A percentile compares a stretch with the other conserved stretches of the same genome.
phyloP scores from a whole-genome alignment of 2,329 filamentous ascomycete species.

The Fusarium sp. region DNA sequence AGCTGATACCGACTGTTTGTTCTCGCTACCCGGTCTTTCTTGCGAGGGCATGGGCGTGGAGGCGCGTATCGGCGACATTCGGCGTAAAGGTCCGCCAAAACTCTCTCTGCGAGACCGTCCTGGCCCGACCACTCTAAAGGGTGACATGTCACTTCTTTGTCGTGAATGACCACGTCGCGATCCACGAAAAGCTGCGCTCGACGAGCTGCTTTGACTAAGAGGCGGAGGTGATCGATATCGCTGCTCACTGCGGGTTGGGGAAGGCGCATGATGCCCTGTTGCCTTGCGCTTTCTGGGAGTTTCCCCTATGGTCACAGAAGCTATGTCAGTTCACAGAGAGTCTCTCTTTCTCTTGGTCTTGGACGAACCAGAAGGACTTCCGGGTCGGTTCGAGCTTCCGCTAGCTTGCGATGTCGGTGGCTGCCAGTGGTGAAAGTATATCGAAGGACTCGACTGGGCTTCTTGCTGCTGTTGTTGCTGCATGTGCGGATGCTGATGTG shows the following conservation, averaged over 20 bases:
- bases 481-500: constrained; percentile 62
- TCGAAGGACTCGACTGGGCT: constrained; percentile 70
- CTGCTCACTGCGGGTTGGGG: constrained; percentile 45
- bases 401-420: constrained; percentile 76
- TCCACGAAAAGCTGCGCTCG: constrained; percentile 39
- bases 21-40: constrained; percentile 43
- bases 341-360: constrained; percentile 62
- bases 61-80: constrained; percentile 40
- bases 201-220: constrained; percentile 44
- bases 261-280: constrained; percentile 53
- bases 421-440: constrained; percentile 95
- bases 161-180: constrained; percentile 48
- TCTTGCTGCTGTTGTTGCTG: constrained; percentile 68
- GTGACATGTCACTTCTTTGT: constrained; percentile 52
- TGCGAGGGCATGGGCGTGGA: constrained; percentile 36
- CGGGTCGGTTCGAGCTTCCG: constrained; percentile 71
- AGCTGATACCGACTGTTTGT: constrained; percentile 50
- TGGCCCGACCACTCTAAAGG: constrained; percentile 45
- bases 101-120: constrained; percentile 41
- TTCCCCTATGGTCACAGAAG: constrained; percentile 67
- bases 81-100: constrained; percentile 41
- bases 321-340: constrained; percentile 54
- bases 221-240: constrained; percentile 49
- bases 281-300: constrained; percentile 90
- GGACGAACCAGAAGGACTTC: constrained; percentile 79